Percentiles rank a stretch among this genome's conserved stretches.
Evolutionary conservation across 1,284 basidiomycete species (phyloP).

Genomic region (Stygiomarasmius scandens): DNA sequence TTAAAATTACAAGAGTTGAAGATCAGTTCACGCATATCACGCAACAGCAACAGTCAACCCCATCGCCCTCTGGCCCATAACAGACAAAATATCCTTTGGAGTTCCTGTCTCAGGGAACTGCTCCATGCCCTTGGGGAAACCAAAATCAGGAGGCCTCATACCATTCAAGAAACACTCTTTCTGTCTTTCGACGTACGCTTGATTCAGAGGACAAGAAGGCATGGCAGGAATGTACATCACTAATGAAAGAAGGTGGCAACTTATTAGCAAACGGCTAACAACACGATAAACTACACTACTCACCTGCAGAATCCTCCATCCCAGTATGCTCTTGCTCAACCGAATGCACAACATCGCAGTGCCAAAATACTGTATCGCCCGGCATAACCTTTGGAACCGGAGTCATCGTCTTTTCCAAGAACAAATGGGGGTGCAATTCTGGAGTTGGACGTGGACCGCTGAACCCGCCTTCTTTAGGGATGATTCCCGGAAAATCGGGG

Average conservation of each 20-base stretch:
- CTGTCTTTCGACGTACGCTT: conserved; percentile 66
- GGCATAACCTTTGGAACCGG: conserved; percentile 75
- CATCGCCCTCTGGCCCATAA: conserved; percentile 57
- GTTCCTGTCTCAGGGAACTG: conserved; percentile 58
- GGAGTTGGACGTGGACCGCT: conserved; percentile 40
- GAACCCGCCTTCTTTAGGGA: conserved; percentile 6
- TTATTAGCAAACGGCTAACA: too few species aligned
- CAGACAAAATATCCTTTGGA: conserved; percentile 48
- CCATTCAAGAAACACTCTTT: conserved; percentile 61
- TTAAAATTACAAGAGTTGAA: too few species aligned
- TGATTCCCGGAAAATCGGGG: conserved; percentile 11
- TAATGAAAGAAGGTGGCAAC: conserved; percentile 20
- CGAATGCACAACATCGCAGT: conserved; percentile 81
- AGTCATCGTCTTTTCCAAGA: conserved; percentile 72
- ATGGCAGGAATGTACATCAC: conserved; percentile 86
- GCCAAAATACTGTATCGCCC: conserved; percentile 89
- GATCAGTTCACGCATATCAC: background rate
- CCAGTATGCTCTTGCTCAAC: conserved; percentile 79
- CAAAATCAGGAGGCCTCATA: conserved; percentile 77
- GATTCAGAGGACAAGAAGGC: conserved; percentile 68
- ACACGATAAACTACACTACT: conserved; percentile 10
- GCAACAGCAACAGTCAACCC: conserved; percentile 37
- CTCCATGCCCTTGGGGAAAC: conserved; percentile 63
- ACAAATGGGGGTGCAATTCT: conserved; percentile 66
- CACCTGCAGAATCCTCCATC: conserved; percentile 69